phyloP scores from a whole-genome alignment of 805 yeast genomes.

The Wickerhamomyces canadensis region DNA sequence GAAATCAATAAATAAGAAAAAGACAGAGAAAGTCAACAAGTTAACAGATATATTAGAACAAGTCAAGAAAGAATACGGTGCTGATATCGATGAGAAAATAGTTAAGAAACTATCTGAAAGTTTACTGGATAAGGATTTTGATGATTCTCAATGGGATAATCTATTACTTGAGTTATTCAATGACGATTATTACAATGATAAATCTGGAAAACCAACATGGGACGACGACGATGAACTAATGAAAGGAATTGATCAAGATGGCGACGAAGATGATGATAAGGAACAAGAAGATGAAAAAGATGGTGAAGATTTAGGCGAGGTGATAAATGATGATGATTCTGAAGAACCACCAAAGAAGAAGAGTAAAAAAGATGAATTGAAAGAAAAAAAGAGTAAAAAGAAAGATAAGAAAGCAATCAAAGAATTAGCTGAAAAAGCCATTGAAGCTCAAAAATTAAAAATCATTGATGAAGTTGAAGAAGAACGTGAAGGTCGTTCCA shows the following conservation, averaged over 20 bases:
- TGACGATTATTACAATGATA: slow-evolving; percentile 71
- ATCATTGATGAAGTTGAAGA: slow-evolving; percentile 65
- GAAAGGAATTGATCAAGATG: slow-evolving; percentile 30
- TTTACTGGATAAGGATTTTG: slow-evolving; percentile 81
- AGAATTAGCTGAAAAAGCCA: slow-evolving; percentile 68
- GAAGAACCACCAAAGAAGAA: slow-evolving; percentile 32
- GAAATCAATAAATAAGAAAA: slow-evolving; percentile 61
- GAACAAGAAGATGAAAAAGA: slow-evolving; percentile 37
- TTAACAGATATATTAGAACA: slow-evolving; percentile 58
- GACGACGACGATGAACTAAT: slow-evolving; percentile 52
- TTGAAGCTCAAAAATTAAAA: slow-evolving; percentile 65
- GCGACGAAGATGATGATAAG: slow-evolving; percentile 16
- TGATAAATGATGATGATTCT: slow-evolving; percentile 10
- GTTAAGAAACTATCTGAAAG: slow-evolving; percentile 67
- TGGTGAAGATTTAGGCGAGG: slow-evolving; percentile 26
- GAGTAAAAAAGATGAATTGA: slow-evolving; percentile 49
- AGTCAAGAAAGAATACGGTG: slow-evolving; percentile 37
- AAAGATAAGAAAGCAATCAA: slow-evolving; percentile 56
- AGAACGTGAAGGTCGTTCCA: slow-evolving; percentile 54
- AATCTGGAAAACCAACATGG: slow-evolving; percentile 57
- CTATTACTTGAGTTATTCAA: slow-evolving; percentile 81
- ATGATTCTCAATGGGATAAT: slow-evolving; percentile 85
- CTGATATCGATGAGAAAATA: slow-evolving; percentile 47
- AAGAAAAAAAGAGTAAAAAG: slow-evolving; percentile 52
- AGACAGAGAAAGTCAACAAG: slow-evolving; percentile 69